phyloP scores from a whole-genome alignment of 371 early-diverging fungal species.

The Chytridium lagenaria region DNA sequence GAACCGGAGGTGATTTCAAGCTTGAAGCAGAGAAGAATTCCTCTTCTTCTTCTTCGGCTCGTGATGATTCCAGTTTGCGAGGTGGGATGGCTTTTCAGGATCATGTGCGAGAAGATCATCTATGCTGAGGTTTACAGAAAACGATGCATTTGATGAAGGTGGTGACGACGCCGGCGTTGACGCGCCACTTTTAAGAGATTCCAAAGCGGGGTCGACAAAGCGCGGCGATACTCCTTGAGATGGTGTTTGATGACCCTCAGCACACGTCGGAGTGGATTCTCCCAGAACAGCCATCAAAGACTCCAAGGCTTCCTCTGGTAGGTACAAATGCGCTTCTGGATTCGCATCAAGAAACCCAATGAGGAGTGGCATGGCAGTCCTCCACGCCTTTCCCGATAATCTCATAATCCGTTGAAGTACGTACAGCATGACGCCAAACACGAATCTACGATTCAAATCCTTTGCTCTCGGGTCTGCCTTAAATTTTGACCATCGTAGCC shows the following conservation, averaged over 20 bases:
- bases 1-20: not conserved
- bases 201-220: not conserved
- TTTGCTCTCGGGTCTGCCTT: not conserved
- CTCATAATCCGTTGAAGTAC: not conserved
- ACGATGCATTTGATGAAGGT: not conserved
- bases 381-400: not conserved
- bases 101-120: conserved; percentile 9
- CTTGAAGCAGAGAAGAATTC: conserved; percentile 16
- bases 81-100: not conserved
- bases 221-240: not conserved
- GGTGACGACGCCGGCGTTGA: not conserved
- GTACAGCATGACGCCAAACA: not conserved
- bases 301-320: conserved; percentile 13
- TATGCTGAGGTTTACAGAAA: conserved; percentile 11
- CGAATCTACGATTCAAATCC: not conserved
- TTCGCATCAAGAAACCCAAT: conserved; percentile 6
- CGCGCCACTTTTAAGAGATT: not conserved
- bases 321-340: not conserved
- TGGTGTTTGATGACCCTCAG: not conserved
- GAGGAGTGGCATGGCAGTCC: not conserved
- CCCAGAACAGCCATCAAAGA: not conserved
- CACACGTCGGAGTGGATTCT: not conserved
- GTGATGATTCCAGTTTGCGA: not conserved
- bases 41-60: not conserved
- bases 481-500: not conserved